Evolutionary conservation across 2,329 filamentous ascomycete genomes (phyloP).

Genomic region (Pestalotiopsis sp.): DNA sequence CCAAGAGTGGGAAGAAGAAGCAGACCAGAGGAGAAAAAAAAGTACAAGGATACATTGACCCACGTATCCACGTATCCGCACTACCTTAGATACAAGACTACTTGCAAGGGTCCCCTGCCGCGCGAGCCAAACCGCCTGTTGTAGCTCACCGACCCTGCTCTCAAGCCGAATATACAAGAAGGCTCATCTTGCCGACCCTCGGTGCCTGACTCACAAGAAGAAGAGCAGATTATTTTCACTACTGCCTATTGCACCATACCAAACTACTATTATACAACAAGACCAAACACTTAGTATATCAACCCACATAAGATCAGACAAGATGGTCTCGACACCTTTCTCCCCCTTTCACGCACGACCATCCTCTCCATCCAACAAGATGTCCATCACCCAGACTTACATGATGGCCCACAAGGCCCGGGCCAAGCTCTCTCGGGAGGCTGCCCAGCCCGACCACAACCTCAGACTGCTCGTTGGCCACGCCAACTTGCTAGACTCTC

Average conservation of each 20-base stretch:
- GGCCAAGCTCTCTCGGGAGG: constrained; percentile 92
- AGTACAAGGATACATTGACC: background rate
- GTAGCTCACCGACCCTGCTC: constrained; percentile 21
- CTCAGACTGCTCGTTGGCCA: constrained; percentile 94
- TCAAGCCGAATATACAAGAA: constrained; percentile 31
- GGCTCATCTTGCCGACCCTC: constrained; percentile 29
- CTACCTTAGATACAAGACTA: background rate
- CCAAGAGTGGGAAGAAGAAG: background rate
- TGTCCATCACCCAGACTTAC: constrained; percentile 98
- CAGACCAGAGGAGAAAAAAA: background rate
- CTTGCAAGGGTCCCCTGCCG: background rate
- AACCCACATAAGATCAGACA: constrained; percentile 22
- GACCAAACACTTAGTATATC: constrained; percentile 13
- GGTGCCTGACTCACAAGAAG: constrained; percentile 37
- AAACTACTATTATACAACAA: constrained; percentile 15
- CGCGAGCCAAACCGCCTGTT: background rate
- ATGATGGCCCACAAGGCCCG: constrained; percentile 96
- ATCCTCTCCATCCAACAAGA: constrained; percentile 68
- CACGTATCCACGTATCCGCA: constrained; percentile 8
- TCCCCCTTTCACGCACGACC: constrained; percentile 31
- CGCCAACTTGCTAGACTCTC: constrained; percentile 93
- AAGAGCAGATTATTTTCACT: constrained; percentile 20
- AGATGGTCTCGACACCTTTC: constrained; percentile 36
- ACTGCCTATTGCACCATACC: constrained; percentile 30
- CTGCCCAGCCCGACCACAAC: constrained; percentile 88